These are phyloP conservation scores for Pseudogymnoascus sp. DNA, from an alignment of 2,329 filamentous ascomycete genomes.

Conservation along the genomic window DNA sequence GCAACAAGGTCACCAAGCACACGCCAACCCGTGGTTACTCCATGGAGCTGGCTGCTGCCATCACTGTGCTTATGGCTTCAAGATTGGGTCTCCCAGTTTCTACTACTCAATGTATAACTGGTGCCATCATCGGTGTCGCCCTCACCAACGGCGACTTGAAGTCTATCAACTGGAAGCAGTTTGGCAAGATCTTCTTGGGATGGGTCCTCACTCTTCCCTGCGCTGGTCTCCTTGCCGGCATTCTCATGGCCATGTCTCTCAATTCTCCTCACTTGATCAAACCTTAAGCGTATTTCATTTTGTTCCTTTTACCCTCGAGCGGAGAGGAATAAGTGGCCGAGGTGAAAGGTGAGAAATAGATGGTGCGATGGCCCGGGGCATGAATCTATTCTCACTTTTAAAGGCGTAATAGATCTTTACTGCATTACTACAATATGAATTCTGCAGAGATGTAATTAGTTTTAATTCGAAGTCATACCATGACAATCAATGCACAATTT, in stretches of 20 bases:
- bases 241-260: conserved; percentile 40
- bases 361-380: too few relatives aligned
- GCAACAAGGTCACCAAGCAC: conserved; percentile 72
- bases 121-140: conserved; percentile 69
- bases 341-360: too few relatives aligned
- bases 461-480: too few relatives aligned
- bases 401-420: too few relatives aligned
- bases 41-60: conserved; percentile 74
- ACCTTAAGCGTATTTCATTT: background rate
- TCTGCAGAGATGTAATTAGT: too few relatives aligned
- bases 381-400: too few relatives aligned
- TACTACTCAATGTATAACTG: conserved; percentile 73
- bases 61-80: conserved; percentile 69
- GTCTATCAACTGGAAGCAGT: conserved; percentile 69
- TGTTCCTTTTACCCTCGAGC: too few relatives aligned
- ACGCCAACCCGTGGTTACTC: conserved; percentile 52
- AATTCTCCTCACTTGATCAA: conserved; percentile 41
- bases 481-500: too few relatives aligned
- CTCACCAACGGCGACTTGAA: conserved; percentile 66
- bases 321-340: too few relatives aligned
- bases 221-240: conserved; percentile 25
- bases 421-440: too few relatives aligned
- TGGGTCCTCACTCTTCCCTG: conserved; percentile 59
- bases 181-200: conserved; percentile 57
- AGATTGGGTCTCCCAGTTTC: conserved; percentile 70